These are phyloP conservation scores for Annulohypoxylon moriforme DNA, from an alignment of 495 filamentous ascomycete species.

Conservation along the genomic window DNA sequence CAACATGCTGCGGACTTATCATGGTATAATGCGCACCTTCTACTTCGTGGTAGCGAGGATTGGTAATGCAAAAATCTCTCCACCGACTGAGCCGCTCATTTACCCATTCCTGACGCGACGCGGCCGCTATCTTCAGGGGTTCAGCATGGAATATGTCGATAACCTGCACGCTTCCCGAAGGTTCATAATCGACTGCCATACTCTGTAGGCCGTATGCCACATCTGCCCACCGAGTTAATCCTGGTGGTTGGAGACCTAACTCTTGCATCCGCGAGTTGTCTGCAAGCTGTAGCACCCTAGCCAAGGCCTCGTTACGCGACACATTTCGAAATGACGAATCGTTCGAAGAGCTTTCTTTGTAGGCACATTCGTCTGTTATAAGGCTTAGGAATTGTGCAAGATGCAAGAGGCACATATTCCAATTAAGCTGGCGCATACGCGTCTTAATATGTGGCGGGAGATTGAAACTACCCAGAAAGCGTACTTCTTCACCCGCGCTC, in stretches of 20 bases:
- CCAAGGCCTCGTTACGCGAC: background rate
- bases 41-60: background rate
- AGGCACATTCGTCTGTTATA: background rate
- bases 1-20: background rate
- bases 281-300: background rate
- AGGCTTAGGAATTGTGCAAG: background rate
- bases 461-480: constrained; percentile 54
- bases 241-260: background rate
- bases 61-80: background rate
- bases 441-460: constrained; percentile 65
- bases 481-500: constrained; percentile 48
- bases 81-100: background rate
- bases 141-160: background rate
- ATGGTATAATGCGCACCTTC: background rate
- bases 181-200: background rate
- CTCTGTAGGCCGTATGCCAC: background rate
- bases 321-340: background rate
- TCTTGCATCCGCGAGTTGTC: background rate
- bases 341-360: background rate
- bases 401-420: background rate
- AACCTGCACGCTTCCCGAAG: background rate
- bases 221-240: background rate
- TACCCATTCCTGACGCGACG: background rate
- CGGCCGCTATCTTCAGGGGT: background rate
- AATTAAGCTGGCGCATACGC: constrained; percentile 30